Percentiles rank a stretch among this genome's conserved stretches.
Evolutionary conservation across 2,329 filamentous ascomycete species (phyloP).

Genomic region (Keithomyces neogunnii): DNA sequence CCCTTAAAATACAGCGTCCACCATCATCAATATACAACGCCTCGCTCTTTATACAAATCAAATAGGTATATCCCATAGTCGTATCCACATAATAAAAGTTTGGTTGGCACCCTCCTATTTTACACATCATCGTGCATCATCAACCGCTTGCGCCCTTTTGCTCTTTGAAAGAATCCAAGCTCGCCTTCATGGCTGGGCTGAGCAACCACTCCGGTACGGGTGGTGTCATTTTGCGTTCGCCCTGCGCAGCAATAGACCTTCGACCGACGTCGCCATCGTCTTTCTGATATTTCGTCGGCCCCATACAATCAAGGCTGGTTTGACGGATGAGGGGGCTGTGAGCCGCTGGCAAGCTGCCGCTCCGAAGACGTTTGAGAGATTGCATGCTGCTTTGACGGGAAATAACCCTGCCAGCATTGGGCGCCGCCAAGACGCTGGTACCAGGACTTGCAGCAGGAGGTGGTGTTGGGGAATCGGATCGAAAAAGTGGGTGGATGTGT

Average conservation of each 20-base stretch:
- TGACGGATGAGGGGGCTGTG: conserved; percentile 40
- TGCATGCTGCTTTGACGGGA: conserved; percentile 42
- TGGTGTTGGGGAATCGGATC: conserved; percentile 61
- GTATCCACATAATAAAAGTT: background rate
- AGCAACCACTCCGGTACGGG: conserved; percentile 55
- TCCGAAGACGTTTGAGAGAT: conserved; percentile 45
- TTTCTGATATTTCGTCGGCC: conserved; percentile 1
- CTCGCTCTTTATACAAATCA: background rate
- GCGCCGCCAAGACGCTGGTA: conserved; percentile 63
- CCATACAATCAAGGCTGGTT: conserved; percentile 34
- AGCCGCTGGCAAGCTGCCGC: conserved; percentile 41
- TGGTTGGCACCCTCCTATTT: background rate
- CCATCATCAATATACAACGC: background rate
- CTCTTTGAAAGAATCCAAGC: conserved; percentile 15
- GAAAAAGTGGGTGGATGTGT: conserved; percentile 71
- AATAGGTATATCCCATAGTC: background rate
- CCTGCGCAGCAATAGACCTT: background rate
- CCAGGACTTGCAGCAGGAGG: conserved; percentile 59
- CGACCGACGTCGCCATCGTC: background rate
- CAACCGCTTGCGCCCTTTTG: background rate
- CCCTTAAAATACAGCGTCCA: background rate
- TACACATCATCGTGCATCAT: background rate
- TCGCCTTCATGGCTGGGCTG: conserved; percentile 41
- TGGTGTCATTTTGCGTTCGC: conserved; percentile 44
- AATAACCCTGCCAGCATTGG: conserved; percentile 58